A percentile compares a stretch with the other conserved stretches of the same genome.
These are phyloP conservation scores for Psilocybe mexicana DNA, from an alignment of 1,284 basidiomycete species.

Conservation along the genomic window DNA sequence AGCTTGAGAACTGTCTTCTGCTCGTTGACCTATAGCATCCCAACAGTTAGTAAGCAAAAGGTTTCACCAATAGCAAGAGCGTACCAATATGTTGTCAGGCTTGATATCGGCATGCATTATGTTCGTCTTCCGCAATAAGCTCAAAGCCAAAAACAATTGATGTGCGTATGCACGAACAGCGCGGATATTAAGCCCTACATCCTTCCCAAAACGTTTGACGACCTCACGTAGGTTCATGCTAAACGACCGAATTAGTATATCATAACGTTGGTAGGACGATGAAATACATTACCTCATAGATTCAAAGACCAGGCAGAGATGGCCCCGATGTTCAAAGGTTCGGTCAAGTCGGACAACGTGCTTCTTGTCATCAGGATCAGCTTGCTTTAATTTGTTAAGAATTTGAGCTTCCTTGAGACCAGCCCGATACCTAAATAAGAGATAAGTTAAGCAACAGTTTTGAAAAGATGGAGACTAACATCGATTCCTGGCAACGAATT, in stretches of 20 bases:
- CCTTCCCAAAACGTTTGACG: constrained; percentile 98
- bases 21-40: constrained; percentile 78
- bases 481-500: constrained; percentile 93
- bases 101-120: constrained; percentile 99
- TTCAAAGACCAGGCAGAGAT: constrained; percentile 97
- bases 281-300: constrained; percentile 70
- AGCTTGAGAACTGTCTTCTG: constrained; percentile 93
- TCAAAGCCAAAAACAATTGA: constrained; percentile 90
- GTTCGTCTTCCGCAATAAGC: constrained; percentile 84
- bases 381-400: constrained; percentile 80
- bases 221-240: constrained; percentile 99
- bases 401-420: constrained; percentile 93
- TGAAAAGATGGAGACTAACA: constrained; percentile 57
- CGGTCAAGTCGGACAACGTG: constrained; percentile 90
- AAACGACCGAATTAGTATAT: constrained; percentile 9
- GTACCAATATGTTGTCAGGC: constrained; percentile 91
- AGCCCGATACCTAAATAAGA: constrained; percentile 79
- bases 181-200: constrained; percentile 93
- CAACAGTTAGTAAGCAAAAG: constrained; percentile 9
- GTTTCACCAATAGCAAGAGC: constrained; percentile 28
- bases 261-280: constrained; percentile 10
- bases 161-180: constrained; percentile 98
- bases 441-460: constrained; percentile 12
- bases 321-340: constrained; percentile 96
- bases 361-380: constrained; percentile 96